Evolutionary conservation across 306 rosid genomes (phyloP).

Genomic region (Fragaria ananassa): DNA sequence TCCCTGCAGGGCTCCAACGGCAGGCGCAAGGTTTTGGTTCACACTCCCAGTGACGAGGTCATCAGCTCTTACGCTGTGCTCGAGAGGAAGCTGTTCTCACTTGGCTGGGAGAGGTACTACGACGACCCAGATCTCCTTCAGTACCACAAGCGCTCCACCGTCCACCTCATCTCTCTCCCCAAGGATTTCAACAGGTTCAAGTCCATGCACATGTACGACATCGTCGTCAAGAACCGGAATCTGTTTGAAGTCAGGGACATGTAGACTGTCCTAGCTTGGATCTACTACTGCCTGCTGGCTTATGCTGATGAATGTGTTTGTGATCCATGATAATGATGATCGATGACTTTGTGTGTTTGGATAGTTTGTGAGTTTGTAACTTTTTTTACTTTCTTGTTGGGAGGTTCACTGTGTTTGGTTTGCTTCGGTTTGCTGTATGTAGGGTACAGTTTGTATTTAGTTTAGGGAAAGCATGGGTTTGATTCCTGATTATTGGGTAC

Average conservation of each 20-base stretch:
- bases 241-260: constrained; percentile 72
- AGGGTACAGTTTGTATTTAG: not conserved
- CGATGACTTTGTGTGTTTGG: not conserved
- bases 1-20: constrained; percentile 28
- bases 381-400: not conserved
- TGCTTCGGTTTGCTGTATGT: not conserved
- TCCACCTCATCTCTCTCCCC: constrained; percentile 85
- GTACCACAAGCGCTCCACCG: constrained; percentile 79
- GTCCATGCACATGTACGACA: constrained; percentile 94
- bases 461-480: not conserved
- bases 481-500: not conserved
- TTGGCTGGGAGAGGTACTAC: constrained; percentile 92
- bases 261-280: constrained; percentile 13
- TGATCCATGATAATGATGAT: not conserved
- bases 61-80: constrained; percentile 54
- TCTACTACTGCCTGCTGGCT: not conserved
- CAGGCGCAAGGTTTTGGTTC: constrained; percentile 67
- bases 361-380: not conserved
- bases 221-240: constrained; percentile 85
- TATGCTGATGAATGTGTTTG: not conserved
- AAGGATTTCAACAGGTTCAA: constrained; percentile 69
- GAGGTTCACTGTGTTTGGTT: not conserved
- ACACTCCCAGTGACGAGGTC: constrained; percentile 57
- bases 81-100: constrained; percentile 50
- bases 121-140: constrained; percentile 85